Conservation (phyloP, 257 asterid species). For the Penstemon eatonii region DNA sequence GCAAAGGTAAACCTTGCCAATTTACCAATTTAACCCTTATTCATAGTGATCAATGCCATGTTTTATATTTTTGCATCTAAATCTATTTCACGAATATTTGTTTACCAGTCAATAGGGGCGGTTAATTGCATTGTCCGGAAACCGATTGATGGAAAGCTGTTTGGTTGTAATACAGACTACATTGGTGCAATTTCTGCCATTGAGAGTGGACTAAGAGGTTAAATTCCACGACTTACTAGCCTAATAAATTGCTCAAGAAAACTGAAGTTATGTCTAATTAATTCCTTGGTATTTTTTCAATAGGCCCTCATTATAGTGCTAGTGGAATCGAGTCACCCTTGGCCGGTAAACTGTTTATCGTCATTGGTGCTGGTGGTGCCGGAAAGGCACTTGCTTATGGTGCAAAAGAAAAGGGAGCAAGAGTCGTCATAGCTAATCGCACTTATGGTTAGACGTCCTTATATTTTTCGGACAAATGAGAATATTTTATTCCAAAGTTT, state of each 20-base stretch:
- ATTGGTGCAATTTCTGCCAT: slow-evolving; percentile 93
- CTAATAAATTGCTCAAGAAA: slow-evolving; percentile 14
- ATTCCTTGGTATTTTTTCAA: slow-evolving; percentile 13
- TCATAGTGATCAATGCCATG: neutral
- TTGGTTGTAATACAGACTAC: slow-evolving; percentile 93
- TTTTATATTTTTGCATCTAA: slow-evolving; percentile 26
- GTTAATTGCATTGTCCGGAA: slow-evolving; percentile 73
- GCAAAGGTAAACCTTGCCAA: slow-evolving; percentile 66
- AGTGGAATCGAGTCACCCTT: slow-evolving; percentile 54
- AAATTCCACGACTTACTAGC: slow-evolving; percentile 23
- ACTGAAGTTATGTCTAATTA: slow-evolving; percentile 21
- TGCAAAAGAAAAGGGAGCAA: slow-evolving; percentile 93
- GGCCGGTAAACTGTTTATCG: slow-evolving; percentile 77
- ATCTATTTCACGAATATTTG: slow-evolving; percentile 22
- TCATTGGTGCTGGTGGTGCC: slow-evolving; percentile 99
- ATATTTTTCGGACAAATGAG: neutral
- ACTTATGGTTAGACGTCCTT: slow-evolving; percentile 70
- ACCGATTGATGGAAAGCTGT: slow-evolving; percentile 73
- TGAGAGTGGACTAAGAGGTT: slow-evolving; percentile 84
- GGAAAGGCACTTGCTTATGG: slow-evolving; percentile 97
- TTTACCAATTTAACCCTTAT: neutral
- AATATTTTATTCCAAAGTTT: too few relatives aligned
- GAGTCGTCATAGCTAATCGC: slow-evolving; percentile 89
- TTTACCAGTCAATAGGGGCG: slow-evolving; percentile 81
- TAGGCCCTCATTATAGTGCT: slow-evolving; percentile 43